Conservation (phyloP, 1,139 yeast species). For the Yamadazyma sp. region DNA sequence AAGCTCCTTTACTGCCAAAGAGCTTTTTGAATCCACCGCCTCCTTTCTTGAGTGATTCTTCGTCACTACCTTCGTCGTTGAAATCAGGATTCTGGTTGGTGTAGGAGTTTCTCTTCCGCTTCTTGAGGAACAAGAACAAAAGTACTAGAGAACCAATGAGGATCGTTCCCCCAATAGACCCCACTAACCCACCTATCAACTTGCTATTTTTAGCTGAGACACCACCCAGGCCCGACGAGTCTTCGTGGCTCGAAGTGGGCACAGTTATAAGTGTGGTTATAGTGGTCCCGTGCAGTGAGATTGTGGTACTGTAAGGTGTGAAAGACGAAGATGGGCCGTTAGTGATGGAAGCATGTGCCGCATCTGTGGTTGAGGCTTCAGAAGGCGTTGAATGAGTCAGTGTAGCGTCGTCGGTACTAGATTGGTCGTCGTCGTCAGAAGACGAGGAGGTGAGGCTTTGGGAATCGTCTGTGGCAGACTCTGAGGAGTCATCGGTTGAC, state of each 20-base stretch:
- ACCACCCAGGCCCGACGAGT: conserved; percentile 10
- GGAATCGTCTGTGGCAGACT: too few species aligned
- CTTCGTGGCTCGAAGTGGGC: conserved; percentile 30
- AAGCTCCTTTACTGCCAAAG: conserved; percentile 27
- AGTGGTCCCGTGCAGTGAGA: conserved; percentile 35
- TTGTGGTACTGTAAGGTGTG: conserved; percentile 26
- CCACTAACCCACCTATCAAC: conserved; percentile 49
- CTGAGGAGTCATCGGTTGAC: too few species aligned
- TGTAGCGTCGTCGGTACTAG: too few species aligned
- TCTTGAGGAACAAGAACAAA: conserved; percentile 36
- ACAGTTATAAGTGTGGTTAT: conserved; percentile 42
- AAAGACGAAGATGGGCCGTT: conserved; percentile 7
- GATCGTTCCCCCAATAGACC: conserved; percentile 49
- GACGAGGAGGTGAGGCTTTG: conserved; percentile 1
- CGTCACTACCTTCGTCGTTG: conserved; percentile 25
- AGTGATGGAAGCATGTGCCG: too few species aligned
- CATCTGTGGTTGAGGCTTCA: too few species aligned
- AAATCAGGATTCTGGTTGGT: conserved; percentile 50
- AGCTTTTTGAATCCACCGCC: conserved; percentile 33
- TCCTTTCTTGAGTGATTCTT: conserved; percentile 15
- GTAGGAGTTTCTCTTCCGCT: conserved; percentile 27
- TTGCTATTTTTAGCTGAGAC: conserved; percentile 31
- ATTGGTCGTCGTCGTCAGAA: neutral
- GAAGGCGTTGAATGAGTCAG: too few species aligned
- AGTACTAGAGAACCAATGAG: conserved; percentile 40